Conservation (phyloP, 768 basidiomycete genomes). For the Boletus fagicola region DNA sequence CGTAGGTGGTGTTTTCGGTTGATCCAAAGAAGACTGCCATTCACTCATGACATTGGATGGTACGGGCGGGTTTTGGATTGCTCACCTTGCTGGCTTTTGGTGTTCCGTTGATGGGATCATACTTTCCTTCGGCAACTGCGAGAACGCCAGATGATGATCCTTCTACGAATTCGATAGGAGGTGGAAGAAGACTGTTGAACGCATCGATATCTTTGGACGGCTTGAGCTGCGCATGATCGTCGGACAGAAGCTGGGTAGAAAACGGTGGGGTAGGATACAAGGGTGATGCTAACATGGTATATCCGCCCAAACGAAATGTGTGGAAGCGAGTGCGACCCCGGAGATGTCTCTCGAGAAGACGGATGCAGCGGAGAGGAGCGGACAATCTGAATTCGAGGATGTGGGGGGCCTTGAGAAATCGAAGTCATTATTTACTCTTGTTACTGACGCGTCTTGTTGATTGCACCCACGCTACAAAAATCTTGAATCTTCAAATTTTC, state of each 20-base stretch:
- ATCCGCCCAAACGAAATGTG: constrained; percentile 9
- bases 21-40: constrained; percentile 17
- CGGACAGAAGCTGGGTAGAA: constrained; percentile 46
- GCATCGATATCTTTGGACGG: constrained; percentile 71
- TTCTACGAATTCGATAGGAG: constrained; percentile 81
- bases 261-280: constrained; percentile 55
- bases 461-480: neutral
- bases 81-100: constrained; percentile 55
- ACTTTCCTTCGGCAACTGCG: constrained; percentile 71
- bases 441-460: constrained; percentile 23
- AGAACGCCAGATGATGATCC: constrained; percentile 78
- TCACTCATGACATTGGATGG: constrained; percentile 1
- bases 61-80: constrained; percentile 1
- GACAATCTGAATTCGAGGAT: constrained; percentile 15
- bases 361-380: constrained; percentile 11
- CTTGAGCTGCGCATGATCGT: constrained; percentile 55
- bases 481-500: neutral
- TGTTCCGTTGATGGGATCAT: constrained; percentile 75
- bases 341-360: constrained; percentile 6
- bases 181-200: constrained; percentile 76
- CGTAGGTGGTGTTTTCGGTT: constrained; percentile 24
- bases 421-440: constrained; percentile 27
- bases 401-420: constrained; percentile 11
- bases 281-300: constrained; percentile 66
- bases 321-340: constrained; percentile 2